Evolutionary conservation across 352 stramenopile species (phyloP), one percentile per base, ranked within the genome.

Genomic region (Globisporangium abappressorium): DNA sequence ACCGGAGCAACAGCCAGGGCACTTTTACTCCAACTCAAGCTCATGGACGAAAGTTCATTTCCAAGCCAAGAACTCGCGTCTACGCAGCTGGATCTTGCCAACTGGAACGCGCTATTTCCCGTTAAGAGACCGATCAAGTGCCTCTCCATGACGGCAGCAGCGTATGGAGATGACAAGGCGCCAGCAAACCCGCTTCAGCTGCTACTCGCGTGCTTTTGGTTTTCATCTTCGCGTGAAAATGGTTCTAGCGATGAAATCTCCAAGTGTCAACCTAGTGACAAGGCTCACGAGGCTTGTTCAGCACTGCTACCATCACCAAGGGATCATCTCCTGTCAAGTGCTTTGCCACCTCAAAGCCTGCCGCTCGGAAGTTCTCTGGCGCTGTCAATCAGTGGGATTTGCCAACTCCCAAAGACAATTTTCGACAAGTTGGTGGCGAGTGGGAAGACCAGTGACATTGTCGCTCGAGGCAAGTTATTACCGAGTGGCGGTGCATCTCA

Each of bases 371-470:
- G 57, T 28, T 54, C 34, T 15, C 24, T 70, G 12, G 26, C 5
- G 2, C 22, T 70, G 9, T 33, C 46, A 15, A 22, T 70, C 5
- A 26, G 11, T 22, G 65, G 65, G 5, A 57, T 70, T 3, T 70
- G 65, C 36, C 46, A 54, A 20, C 6, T 60, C 3, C 26, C 57
- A 3, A 22, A n/a, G 2, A 33, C 7, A 6, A 2, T 70, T 24
- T 53, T 70, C 6, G 26, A 60, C 2, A 41, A 46, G 3, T 30
- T 56, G 14, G 12, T 24, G 20, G 0, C 36, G 49, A 43, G 36
- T 36, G 36, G 41, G 11, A n/a, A 33, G 20, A 12, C 20, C 1
- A 12, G 18, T 5, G 36, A 61, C 3, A 14, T 70, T 8, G 36
- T 60, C 14, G 12, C 55, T 24, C 57, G 57, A 36, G 65, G 43